These are phyloP conservation scores for Tolypocladium paradoxum DNA, from an alignment of 2,329 filamentous ascomycete genomes.

Conservation along the genomic window DNA sequence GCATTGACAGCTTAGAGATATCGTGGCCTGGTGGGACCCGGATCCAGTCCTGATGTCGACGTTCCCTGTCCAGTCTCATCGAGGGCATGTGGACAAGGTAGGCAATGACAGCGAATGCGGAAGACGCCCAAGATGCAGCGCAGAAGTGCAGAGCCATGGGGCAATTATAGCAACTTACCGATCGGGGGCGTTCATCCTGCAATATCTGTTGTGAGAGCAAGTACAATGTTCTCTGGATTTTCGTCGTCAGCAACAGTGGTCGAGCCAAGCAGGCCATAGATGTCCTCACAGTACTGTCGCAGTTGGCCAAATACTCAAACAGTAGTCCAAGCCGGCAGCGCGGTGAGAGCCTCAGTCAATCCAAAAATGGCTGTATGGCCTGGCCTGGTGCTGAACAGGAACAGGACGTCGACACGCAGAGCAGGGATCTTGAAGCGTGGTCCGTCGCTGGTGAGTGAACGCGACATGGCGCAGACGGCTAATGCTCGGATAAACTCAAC, in stretches of 20 bases:
- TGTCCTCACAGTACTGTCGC: not conserved
- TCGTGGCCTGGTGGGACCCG: not conserved
- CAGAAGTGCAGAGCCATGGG: too few relatives aligned
- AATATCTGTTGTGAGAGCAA: not conserved
- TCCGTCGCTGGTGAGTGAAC: not conserved
- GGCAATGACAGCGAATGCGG: not conserved
- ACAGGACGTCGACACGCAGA: not conserved
- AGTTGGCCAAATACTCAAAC: not conserved
- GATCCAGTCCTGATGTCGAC: not conserved
- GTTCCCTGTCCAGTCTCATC: not conserved
- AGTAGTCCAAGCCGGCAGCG: not conserved
- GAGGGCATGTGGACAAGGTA: not conserved
- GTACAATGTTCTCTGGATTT: not conserved
- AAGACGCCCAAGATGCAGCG: not conserved
- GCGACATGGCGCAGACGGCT: not conserved
- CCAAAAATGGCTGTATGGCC: not conserved
- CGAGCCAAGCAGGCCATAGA: not conserved
- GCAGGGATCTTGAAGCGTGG: not conserved
- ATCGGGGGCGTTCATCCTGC: slow-evolving; percentile 45
- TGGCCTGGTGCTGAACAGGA: not conserved
- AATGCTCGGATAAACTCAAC: not conserved
- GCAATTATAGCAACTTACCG: slow-evolving; percentile 28
- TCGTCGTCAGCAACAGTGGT: not conserved
- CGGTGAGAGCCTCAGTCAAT: not conserved
- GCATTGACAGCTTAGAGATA: not conserved